These are phyloP conservation scores for Huntiella abstrusa DNA, from an alignment of 2,329 filamentous ascomycete species.

Conservation along the genomic window DNA sequence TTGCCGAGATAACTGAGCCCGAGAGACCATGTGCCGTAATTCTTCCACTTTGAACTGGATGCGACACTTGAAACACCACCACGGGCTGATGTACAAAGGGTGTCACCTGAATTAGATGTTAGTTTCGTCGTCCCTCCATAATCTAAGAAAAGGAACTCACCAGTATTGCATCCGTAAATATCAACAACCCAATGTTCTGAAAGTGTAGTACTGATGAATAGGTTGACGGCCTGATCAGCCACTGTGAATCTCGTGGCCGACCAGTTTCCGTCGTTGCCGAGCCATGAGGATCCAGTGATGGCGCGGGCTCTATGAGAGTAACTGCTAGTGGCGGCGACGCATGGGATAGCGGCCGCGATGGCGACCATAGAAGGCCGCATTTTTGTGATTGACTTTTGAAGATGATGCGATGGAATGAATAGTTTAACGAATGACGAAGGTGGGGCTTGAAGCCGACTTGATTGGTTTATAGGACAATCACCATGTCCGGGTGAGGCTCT, in stretches of 20 bases:
- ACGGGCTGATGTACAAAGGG: constrained; percentile 34
- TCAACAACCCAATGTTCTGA: constrained; percentile 56
- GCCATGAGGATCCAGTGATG: constrained; percentile 14
- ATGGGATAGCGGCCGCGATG: constrained; percentile 1
- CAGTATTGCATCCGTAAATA: constrained; percentile 32
- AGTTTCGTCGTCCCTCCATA: neutral
- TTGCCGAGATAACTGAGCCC: constrained; percentile 39
- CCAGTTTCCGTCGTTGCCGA: constrained; percentile 52
- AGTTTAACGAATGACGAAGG: too few species aligned
- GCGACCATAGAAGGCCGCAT: constrained; percentile 4
- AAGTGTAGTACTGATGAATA: constrained; percentile 42
- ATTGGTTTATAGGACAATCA: too few species aligned
- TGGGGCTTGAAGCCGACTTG: too few species aligned
- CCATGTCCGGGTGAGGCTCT: neutral
- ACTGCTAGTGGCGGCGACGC: neutral
- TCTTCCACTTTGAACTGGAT: constrained; percentile 37
- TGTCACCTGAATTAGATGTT: constrained; percentile 20
- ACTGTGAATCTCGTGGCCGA: constrained; percentile 45
- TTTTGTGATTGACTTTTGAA: constrained; percentile 1
- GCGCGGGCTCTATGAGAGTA: constrained; percentile 3
- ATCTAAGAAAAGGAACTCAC: constrained; percentile 20
- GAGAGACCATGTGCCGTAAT: constrained; percentile 40
- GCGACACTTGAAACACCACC: constrained; percentile 38
- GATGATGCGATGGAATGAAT: neutral
- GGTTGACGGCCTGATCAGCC: constrained; percentile 25